Percentiles rank a stretch among this genome's conserved stretches.
phyloP scores from a whole-genome alignment of 805 yeast genomes.

The Danielia oregonensis region DNA sequence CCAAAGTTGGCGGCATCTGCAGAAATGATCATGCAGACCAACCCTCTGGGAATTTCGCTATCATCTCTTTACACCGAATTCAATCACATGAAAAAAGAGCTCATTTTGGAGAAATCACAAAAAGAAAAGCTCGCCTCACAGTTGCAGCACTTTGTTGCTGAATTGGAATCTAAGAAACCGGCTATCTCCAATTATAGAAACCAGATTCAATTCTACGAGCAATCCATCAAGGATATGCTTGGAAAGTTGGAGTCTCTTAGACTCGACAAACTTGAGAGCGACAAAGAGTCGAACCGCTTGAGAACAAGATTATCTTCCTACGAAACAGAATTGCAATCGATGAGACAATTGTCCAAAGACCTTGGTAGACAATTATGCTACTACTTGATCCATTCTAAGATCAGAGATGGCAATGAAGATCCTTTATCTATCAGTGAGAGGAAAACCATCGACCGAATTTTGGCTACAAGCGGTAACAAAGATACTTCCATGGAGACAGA shows the following conservation, averaged over 20 bases:
- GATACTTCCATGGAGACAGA: conserved; percentile 46
- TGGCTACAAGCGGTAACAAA: conserved; percentile 34
- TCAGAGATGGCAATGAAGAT: conserved; percentile 51
- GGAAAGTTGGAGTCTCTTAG: conserved; percentile 51
- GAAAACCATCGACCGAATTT: conserved; percentile 56
- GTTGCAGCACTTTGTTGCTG: conserved; percentile 66
- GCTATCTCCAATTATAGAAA: conserved; percentile 60
- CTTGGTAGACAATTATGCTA: conserved; percentile 80
- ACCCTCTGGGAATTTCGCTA: conserved; percentile 50
- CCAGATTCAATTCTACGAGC: conserved; percentile 55
- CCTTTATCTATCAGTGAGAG: conserved; percentile 66
- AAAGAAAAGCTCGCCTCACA: conserved; percentile 69
- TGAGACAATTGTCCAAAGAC: conserved; percentile 62
- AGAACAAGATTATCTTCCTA: conserved; percentile 36
- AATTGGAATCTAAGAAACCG: conserved; percentile 77
- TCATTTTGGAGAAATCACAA: conserved; percentile 65
- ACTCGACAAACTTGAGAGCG: conserved; percentile 44
- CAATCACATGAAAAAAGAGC: conserved; percentile 58
- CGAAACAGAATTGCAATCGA: conserved; percentile 43
- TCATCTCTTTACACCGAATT: conserved; percentile 65
- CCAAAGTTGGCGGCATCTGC: conserved; percentile 56
- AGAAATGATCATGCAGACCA: conserved; percentile 44
- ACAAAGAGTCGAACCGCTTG: conserved; percentile 34
- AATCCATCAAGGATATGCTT: conserved; percentile 48
- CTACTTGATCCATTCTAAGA: conserved; percentile 61